Conservation (phyloP, 768 basidiomycete species). For the Phlebiopsis flavidoalba region DNA sequence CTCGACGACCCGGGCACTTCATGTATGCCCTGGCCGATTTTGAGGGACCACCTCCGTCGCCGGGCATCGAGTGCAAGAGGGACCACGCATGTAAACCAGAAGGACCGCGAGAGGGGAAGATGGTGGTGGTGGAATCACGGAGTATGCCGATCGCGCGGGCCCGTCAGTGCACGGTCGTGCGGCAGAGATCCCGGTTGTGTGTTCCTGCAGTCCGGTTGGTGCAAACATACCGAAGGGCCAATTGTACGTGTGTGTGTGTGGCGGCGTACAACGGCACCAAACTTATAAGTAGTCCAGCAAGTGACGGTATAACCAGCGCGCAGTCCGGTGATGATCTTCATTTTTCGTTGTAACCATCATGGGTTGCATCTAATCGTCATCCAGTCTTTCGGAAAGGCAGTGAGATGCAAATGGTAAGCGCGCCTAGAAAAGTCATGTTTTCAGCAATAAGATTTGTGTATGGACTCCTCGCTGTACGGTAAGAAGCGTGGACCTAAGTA, state of each 20-base stretch:
- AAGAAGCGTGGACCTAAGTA: conserved; percentile 69
- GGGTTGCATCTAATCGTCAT: conserved; percentile 70
- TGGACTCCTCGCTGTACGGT: conserved; percentile 12
- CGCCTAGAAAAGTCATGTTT: conserved; percentile 50
- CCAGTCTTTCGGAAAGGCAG: conserved; percentile 72
- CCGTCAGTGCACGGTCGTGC: conserved; percentile 86
- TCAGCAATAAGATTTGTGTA: background rate
- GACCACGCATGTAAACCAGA: conserved; percentile 95
- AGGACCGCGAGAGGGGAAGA: conserved; percentile 83
- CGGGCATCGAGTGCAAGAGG: conserved; percentile 88
- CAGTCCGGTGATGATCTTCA: conserved; percentile 87
- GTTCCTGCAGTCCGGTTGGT: conserved; percentile 51
- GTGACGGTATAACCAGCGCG: conserved; percentile 97
- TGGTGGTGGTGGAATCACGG: conserved; percentile 41
- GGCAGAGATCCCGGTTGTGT: conserved; percentile 96
- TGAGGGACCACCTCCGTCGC: conserved; percentile 77
- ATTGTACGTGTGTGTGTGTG: background rate
- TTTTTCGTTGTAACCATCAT: conserved; percentile 96
- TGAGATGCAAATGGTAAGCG: conserved; percentile 88
- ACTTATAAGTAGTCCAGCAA: conserved; percentile 87
- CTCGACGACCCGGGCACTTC: conserved; percentile 87
- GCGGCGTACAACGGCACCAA: conserved; percentile 51
- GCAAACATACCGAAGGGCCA: background rate
- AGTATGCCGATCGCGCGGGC: conserved; percentile 77
- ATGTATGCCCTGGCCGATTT: conserved; percentile 91